These are phyloP conservation scores for Saccharum hybrid DNA, from an alignment of 202 grass and related monocot genomes.

Conservation along the genomic window DNA sequence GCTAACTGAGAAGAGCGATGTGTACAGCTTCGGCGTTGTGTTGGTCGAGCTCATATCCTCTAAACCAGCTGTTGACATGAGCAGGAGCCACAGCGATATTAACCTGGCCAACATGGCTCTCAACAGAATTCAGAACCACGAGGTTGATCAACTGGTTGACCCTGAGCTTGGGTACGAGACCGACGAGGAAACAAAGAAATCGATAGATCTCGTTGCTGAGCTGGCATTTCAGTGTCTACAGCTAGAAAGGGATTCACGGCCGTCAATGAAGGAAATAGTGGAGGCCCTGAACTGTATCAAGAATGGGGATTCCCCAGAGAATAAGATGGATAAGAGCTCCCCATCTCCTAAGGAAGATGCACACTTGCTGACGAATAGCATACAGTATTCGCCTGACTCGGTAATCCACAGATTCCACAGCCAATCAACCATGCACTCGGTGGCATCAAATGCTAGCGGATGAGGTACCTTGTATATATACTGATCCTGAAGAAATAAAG, in stretches of 20 bases:
- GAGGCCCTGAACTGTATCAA: constrained; percentile 60
- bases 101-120: constrained; percentile 78
- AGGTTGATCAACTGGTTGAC: constrained; percentile 69
- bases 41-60: constrained; percentile 89
- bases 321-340: constrained; percentile 19
- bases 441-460: constrained; percentile 56
- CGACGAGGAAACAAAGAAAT: constrained; percentile 46
- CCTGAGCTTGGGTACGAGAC: constrained; percentile 57
- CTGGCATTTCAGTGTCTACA: constrained; percentile 85
- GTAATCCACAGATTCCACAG: constrained; percentile 71
- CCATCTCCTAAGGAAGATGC: constrained; percentile 47
- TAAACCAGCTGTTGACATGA: constrained; percentile 82
- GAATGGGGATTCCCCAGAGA: constrained; percentile 33
- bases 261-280: constrained; percentile 74
- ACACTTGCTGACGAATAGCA: constrained; percentile 43
- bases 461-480: constrained; percentile 38
- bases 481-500: constrained; percentile 32
- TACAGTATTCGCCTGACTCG: constrained; percentile 55
- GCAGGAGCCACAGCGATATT: constrained; percentile 70
- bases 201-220: constrained; percentile 62
- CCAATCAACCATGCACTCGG: constrained; percentile 52
- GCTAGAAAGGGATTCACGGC: constrained; percentile 67
- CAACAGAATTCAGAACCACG: constrained; percentile 68
- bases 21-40: constrained; percentile 93
- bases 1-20: constrained; percentile 91